These are phyloP conservation scores for Toxoplasma gondii DNA, from an alignment of 169 alveolate genomes.

Conservation along the genomic window DNA sequence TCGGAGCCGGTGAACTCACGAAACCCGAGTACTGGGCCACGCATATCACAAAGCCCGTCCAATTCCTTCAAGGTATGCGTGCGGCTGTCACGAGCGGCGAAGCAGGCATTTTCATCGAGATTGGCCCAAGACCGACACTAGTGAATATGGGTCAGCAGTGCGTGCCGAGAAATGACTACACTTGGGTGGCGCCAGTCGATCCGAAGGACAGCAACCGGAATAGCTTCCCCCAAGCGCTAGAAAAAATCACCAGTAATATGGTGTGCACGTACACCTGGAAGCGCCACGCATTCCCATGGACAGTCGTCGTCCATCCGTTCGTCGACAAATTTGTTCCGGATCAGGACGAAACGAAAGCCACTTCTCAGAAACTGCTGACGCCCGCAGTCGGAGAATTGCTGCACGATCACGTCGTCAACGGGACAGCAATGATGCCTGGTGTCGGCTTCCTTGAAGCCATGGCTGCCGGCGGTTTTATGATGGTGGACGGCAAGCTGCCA, in stretches of 20 bases:
- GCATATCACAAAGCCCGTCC: conserved; percentile 66
- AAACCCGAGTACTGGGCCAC: conserved; percentile 68
- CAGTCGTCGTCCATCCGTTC: conserved; percentile 42
- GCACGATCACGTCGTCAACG: conserved; percentile 71
- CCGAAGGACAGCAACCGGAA: conserved; percentile 14
- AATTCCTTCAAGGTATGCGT: conserved; percentile 57
- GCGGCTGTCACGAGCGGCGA: conserved; percentile 21
- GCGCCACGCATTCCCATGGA: conserved; percentile 62
- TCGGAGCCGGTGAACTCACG: conserved; percentile 35
- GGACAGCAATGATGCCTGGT: conserved; percentile 74
- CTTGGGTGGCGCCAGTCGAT: conserved; percentile 42
- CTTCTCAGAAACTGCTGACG: background rate
- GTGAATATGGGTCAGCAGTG: conserved; percentile 67
- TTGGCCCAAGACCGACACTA: conserved; percentile 74
- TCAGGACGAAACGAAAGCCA: background rate
- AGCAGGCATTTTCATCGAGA: conserved; percentile 64
- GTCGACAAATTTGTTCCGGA: conserved; percentile 23
- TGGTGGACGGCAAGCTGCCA: conserved; percentile 32
- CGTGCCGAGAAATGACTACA: conserved; percentile 36
- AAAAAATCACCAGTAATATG: conserved; percentile 3
- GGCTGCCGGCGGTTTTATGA: conserved; percentile 67
- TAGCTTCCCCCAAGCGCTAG: background rate
- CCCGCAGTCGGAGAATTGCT: conserved; percentile 47
- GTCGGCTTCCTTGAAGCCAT: conserved; percentile 73
- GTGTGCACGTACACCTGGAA: conserved; percentile 40